Evolutionary conservation across 164 flowering plant species (phyloP).

Genomic region (Vitis cinerea): DNA sequence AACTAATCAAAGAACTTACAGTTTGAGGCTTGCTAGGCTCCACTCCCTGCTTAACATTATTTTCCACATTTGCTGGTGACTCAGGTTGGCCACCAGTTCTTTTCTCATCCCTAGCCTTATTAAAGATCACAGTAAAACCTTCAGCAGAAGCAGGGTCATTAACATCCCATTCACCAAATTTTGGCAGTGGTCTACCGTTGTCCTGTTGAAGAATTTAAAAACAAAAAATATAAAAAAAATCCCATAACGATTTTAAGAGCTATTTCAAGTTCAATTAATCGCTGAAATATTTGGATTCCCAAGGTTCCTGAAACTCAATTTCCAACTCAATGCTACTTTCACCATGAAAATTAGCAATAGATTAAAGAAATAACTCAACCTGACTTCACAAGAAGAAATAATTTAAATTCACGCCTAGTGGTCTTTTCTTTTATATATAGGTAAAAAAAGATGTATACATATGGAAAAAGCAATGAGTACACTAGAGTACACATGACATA

Average conservation of each 20-base stretch:
- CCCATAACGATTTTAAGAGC: not conserved
- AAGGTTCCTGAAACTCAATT: not conserved
- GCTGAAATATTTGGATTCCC: too few relatives aligned
- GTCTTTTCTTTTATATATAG: too few relatives aligned
- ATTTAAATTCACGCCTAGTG: not conserved
- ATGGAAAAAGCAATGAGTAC: too few relatives aligned
- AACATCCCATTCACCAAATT: slow-evolving; percentile 98
- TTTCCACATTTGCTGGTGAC: slow-evolving; percentile 62
- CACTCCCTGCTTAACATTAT: slow-evolving; percentile 36
- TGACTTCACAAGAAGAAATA: not conserved
- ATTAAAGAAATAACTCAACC: not conserved
- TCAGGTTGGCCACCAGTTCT: slow-evolving; percentile 85
- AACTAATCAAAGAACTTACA: slow-evolving; percentile 44
- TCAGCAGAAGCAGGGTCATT: slow-evolving; percentile 97
- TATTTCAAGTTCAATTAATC: not conserved
- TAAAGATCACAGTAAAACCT: slow-evolving; percentile 90
- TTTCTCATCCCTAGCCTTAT: slow-evolving; percentile 92
- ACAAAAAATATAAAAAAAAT: not conserved
- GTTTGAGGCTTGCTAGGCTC: slow-evolving; percentile 56
- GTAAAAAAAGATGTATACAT: too few relatives aligned
- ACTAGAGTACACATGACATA: too few relatives aligned
- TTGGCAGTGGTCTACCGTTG: slow-evolving; percentile 82
- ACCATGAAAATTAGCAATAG: not conserved
- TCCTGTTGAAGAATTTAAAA: slow-evolving; percentile 46
- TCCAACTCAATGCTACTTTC: not conserved